These are phyloP conservation scores for Tulasnella sp. DNA, from an alignment of 768 basidiomycete genomes.

Conservation along the genomic window DNA sequence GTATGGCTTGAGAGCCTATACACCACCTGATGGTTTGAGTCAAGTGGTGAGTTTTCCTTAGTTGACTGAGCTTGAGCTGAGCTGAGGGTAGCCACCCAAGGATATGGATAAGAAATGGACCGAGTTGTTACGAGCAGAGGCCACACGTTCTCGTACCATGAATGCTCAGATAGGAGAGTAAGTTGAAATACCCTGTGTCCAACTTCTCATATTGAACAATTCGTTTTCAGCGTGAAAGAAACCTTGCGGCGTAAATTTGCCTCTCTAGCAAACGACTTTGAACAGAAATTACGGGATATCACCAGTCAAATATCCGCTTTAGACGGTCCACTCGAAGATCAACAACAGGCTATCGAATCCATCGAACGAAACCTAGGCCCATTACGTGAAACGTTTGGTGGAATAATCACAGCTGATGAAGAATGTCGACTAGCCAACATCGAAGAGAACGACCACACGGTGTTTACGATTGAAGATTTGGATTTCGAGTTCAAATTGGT, in stretches of 20 bases:
- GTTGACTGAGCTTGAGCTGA: neutral
- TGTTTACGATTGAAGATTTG: conserved; percentile 78
- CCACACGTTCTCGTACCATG: conserved; percentile 61
- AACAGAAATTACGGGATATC: conserved; percentile 48
- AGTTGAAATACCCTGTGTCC: conserved; percentile 23
- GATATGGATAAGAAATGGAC: conserved; percentile 76
- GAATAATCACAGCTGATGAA: conserved; percentile 51
- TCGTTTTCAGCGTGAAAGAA: conserved; percentile 58
- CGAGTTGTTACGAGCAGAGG: conserved; percentile 57
- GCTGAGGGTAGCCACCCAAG: conserved; percentile 21
- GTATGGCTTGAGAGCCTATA: conserved; percentile 74
- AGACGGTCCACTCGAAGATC: conserved; percentile 68
- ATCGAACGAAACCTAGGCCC: conserved; percentile 57
- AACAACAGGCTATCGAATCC: conserved; percentile 52
- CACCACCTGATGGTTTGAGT: conserved; percentile 58
- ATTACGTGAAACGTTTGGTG: conserved; percentile 36
- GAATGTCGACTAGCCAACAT: conserved; percentile 80
- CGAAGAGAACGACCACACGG: conserved; percentile 93
- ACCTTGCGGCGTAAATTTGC: conserved; percentile 64
- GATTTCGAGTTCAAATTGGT: conserved; percentile 80
- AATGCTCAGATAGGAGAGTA: conserved; percentile 84
- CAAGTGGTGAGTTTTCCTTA: conserved; percentile 34
- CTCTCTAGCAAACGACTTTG: conserved; percentile 61
- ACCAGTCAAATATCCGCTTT: conserved; percentile 62
- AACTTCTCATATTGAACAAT: neutral